Conservation (phyloP, 2,329 filamentous ascomycete genomes). For the Trichoderma pleuroti region DNA sequence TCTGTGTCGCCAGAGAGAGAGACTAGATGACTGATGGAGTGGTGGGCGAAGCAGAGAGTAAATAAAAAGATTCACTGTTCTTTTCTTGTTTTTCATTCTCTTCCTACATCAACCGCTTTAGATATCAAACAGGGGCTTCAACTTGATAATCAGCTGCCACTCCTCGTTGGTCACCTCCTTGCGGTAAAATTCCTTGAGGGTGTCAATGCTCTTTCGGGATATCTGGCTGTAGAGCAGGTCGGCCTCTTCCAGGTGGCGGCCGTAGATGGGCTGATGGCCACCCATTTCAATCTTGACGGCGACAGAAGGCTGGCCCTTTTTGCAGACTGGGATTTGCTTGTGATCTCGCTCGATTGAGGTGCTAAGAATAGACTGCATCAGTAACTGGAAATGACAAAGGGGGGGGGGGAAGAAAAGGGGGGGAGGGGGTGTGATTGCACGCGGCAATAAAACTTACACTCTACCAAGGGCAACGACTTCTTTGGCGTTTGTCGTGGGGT, state of each 20-base stretch:
- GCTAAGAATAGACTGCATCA: slow-evolving; percentile 48
- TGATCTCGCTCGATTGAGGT: slow-evolving; percentile 96
- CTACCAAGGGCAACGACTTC: slow-evolving; percentile 82
- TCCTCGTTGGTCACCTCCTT: slow-evolving; percentile 86
- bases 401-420: background rate
- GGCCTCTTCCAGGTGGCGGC: slow-evolving; percentile 88
- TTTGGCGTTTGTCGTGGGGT: slow-evolving; percentile 73
- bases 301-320: slow-evolving; percentile 95
- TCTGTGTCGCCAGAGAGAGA: background rate
- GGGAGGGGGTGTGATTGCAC: background rate
- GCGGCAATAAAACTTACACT: slow-evolving; percentile 67
- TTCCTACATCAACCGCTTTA: slow-evolving; percentile 22
- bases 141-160: slow-evolving; percentile 90
- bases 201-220: slow-evolving; percentile 85
- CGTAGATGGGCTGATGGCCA: slow-evolving; percentile 86
- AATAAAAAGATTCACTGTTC: background rate
- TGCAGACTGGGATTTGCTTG: slow-evolving; percentile 88
- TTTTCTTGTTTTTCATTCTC: background rate
- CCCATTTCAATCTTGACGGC: slow-evolving; percentile 97
- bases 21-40: background rate
- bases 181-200: slow-evolving; percentile 92
- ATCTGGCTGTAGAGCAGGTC: slow-evolving; percentile 86
- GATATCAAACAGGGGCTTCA: slow-evolving; percentile 93
- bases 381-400: slow-evolving; percentile 24
- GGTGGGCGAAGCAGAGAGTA: background rate